phyloP scores from a whole-genome alignment of 2,329 filamentous ascomycete species.

The Alternaria burnsii region DNA sequence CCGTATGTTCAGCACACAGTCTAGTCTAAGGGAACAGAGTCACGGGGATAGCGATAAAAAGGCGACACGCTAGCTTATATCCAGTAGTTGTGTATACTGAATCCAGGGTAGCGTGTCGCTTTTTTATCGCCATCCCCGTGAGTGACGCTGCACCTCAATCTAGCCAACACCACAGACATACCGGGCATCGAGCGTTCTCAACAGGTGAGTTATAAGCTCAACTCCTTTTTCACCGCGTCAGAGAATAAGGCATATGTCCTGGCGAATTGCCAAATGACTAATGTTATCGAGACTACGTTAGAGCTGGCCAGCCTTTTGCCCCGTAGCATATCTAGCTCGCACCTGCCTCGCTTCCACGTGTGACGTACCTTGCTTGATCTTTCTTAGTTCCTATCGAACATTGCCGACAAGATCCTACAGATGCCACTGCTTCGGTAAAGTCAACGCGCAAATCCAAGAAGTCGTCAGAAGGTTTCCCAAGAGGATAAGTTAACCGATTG shows the following conservation, averaged over 20 bases:
- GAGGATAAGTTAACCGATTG: neutral
- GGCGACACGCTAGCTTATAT: no score
- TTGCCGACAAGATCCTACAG: constrained; percentile 1
- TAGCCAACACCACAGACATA: constrained; percentile 2
- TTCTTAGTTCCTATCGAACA: neutral
- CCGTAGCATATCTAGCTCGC: constrained; percentile 2
- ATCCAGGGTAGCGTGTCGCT: no score
- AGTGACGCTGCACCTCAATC: constrained; percentile 6
- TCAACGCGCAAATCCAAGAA: neutral
- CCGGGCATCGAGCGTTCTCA: constrained; percentile 8
- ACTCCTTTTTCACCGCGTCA: constrained; percentile 10
- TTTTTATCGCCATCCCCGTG: no score
- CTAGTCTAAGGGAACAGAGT: constrained; percentile 3
- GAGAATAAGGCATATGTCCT: constrained; percentile 3
- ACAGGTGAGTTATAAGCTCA: constrained; percentile 9
- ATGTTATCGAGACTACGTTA: constrained; percentile 10
- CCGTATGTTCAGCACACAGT: neutral
- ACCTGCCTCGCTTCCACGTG: constrained; percentile 7
- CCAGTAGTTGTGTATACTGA: no score
- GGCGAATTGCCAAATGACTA: constrained; percentile 14
- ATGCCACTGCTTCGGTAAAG: constrained; percentile 8
- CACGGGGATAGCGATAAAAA: no score
- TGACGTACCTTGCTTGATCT: constrained; percentile 1
- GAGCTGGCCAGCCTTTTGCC: neutral
- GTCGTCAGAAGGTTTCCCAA: neutral